A percentile compares a stretch with the other conserved stretches of the same genome.
These are phyloP conservation scores for Globisporangium nodosum DNA, from an alignment of 352 stramenopile genomes.

Conservation along the genomic window DNA sequence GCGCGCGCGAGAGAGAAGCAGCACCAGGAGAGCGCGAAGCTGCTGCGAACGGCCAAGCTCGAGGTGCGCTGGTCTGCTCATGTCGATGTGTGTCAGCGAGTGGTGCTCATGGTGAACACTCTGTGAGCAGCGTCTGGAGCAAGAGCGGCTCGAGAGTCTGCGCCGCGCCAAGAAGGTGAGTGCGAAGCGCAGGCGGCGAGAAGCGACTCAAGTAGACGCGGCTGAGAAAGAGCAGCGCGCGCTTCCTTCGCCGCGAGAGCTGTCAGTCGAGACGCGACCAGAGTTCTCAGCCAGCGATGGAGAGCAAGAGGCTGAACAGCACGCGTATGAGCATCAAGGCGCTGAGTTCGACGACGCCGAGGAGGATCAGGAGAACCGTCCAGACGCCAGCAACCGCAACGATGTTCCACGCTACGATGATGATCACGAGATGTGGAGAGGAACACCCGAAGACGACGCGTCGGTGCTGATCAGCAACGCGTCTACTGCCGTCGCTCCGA, in stretches of 20 bases:
- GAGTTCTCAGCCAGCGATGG: too few relatives aligned
- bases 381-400: not conserved
- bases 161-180: slow-evolving; percentile 7
- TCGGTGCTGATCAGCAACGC: slow-evolving; percentile 3
- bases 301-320: not conserved
- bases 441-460: not conserved
- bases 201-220: not conserved
- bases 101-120: not conserved
- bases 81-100: not conserved
- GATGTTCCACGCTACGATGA: not conserved
- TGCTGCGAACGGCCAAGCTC: slow-evolving; percentile 37
- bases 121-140: slow-evolving; percentile 17
- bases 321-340: not conserved
- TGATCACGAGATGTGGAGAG: not conserved
- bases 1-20: slow-evolving; percentile 30
- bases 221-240: not conserved
- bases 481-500: not conserved
- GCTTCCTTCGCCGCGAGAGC: too few relatives aligned
- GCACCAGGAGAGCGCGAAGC: slow-evolving; percentile 28
- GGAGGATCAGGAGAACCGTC: slow-evolving; percentile 12
- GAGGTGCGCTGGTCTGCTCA: slow-evolving; percentile 22
- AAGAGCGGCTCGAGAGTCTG: slow-evolving; percentile 13
- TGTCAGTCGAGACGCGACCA: not conserved
- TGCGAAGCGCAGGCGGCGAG: slow-evolving; percentile 4
- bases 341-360: not conserved